Evolutionary conservation across 306 rosid species (phyloP), one percentile per base, ranked within the genome.

Genomic region (Cucurbita argyrosperma): DNA sequence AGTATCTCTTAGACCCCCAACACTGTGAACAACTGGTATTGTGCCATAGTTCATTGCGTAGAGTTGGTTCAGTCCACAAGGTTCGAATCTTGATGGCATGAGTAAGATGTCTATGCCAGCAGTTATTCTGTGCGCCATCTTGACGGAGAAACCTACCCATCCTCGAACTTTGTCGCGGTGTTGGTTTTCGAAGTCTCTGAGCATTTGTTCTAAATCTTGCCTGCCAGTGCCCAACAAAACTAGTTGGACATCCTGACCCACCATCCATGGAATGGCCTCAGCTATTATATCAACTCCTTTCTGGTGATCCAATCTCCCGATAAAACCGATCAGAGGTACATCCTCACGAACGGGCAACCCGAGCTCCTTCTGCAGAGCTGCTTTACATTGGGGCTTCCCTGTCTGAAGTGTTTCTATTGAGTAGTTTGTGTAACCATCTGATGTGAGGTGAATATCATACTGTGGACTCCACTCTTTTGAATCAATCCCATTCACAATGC

Each of bases 61-160:
- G 19, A 94, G 91, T 80, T 94, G 99, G 81, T 94, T 94, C 80
- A 94, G 74, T 21, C 99, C 99, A 45, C 99, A 94, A 4, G 99
- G 99, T 80, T 94, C 99, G 19, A 94, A 94, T 75, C 97, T 88
- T 37, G 99, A 94, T 0, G 99, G 99, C 99, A 94, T 94, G 72
- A 94, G 95, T 60, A 94, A 76, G 72, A 94, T 71, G 83, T 94
- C 99, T 40, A 84, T 56, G 38, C 99, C 99, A 0, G 99, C 97
- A 9, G 97, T 94, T 78, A 94, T 94, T 79, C 97, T 80, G 82
- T 94, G 99, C 60, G 99, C 90, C 79, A 76, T 87, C 83, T 87
- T 80, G 52, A 91, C 91, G 1, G 96, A 91, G 80, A 94, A 94
- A 47, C 99, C 99, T 38, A 94, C 96, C 97, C 99, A 91, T 52